Conservation (phyloP, 192 early-diverging fungal species). For the Coemansia sp. region DNA sequence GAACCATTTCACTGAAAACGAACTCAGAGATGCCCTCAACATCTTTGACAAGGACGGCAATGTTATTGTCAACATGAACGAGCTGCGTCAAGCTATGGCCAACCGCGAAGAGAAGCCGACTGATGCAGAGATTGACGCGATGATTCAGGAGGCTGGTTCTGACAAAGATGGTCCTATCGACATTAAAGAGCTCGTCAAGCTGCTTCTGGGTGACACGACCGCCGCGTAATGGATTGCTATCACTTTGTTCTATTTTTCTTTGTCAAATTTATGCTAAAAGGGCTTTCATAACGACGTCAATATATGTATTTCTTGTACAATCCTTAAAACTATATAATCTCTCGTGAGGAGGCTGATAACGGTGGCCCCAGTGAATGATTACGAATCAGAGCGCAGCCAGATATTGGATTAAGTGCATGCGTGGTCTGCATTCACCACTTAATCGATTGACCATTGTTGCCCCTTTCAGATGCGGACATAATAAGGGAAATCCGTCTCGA, state of each 20-base stretch:
- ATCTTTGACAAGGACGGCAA: constrained; percentile 94
- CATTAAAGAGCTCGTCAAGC: constrained; percentile 86
- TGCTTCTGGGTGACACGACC: constrained; percentile 24
- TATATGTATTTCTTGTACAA: neutral
- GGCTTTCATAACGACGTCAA: neutral
- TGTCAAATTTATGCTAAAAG: neutral
- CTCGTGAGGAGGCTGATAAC: no score
- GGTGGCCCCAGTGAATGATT: neutral
- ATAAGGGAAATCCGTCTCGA: neutral
- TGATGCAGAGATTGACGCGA: constrained; percentile 77
- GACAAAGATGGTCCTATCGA: constrained; percentile 87
- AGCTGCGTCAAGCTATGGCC: constrained; percentile 90
- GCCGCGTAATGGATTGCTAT: neutral
- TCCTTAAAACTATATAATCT: no score
- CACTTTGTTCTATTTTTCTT: neutral
- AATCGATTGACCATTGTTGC: neutral
- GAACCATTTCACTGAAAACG: constrained; percentile 74
- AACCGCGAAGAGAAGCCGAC: constrained; percentile 83
- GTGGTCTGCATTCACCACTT: neutral
- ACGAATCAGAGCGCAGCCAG: neutral
- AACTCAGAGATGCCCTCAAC: constrained; percentile 92
- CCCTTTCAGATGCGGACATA: neutral
- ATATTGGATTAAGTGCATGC: neutral
- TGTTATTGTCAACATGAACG: constrained; percentile 83
- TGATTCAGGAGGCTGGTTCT: constrained; percentile 76